Evolutionary conservation across 805 yeast species (phyloP).

Genomic region (Kluyveromyces nonfermentans): DNA sequence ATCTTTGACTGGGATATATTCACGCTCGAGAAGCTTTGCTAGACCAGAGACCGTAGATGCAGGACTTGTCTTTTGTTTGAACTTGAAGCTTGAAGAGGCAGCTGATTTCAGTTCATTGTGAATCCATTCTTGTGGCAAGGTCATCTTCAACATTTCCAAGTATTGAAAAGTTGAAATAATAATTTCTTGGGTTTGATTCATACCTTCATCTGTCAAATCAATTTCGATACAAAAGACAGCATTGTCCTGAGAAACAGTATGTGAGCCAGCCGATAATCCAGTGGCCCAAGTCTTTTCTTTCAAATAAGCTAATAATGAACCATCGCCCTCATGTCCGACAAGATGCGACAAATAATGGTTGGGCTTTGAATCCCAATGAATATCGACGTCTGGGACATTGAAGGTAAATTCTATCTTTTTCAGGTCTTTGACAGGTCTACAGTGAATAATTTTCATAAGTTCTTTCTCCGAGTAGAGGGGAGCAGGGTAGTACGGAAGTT

Average conservation of each 20-base stretch:
- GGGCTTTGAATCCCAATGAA: constrained; percentile 60
- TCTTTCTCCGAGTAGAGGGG: constrained; percentile 43
- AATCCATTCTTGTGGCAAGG: constrained; percentile 69
- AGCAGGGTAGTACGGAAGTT: constrained; percentile 33
- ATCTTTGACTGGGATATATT: constrained; percentile 51
- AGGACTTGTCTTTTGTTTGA: constrained; percentile 67
- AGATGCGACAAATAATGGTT: constrained; percentile 66
- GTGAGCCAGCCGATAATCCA: constrained; percentile 64
- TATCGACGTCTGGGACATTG: constrained; percentile 67
- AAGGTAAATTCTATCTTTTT: constrained; percentile 61
- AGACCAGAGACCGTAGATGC: constrained; percentile 62
- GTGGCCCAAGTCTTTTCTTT: constrained; percentile 74
- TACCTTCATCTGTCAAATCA: constrained; percentile 69
- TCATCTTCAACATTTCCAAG: constrained; percentile 45
- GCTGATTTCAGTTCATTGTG: constrained; percentile 67
- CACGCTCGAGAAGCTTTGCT: constrained; percentile 52
- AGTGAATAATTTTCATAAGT: constrained; percentile 45
- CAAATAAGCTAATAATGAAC: constrained; percentile 64
- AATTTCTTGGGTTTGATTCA: constrained; percentile 52
- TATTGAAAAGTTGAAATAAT: constrained; percentile 60
- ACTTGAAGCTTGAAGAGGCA: constrained; percentile 62
- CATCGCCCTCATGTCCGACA: constrained; percentile 87
- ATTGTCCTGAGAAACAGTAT: constrained; percentile 55
- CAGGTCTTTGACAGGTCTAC: constrained; percentile 76
- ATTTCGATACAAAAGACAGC: constrained; percentile 60